phyloP scores from a whole-genome alignment of 2,329 filamentous ascomycete genomes.

The Pseudopyrenochaeta lycopersici region DNA sequence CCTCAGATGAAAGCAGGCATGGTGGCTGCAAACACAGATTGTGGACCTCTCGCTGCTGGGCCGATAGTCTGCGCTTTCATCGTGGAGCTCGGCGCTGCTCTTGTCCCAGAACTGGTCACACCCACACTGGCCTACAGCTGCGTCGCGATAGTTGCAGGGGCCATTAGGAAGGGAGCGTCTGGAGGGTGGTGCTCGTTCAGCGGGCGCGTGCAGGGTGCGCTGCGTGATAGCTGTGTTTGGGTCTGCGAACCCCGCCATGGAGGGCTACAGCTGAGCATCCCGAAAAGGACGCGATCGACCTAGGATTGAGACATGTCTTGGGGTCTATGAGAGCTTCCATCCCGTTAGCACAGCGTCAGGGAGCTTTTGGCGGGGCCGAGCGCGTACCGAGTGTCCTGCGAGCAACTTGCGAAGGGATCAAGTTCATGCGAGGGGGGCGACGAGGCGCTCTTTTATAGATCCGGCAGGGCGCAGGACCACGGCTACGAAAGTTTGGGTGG shows the following conservation, averaged over 20 bases:
- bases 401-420: conserved; percentile 27
- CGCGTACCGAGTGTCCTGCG: conserved; percentile 41
- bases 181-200: conserved; percentile 24
- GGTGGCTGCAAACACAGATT: conserved; percentile 64
- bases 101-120: conserved; percentile 63
- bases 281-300: conserved; percentile 35
- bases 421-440: conserved; percentile 15
- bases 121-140: conserved; percentile 59
- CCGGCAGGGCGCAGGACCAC: conserved; percentile 18
- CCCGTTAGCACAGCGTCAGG: conserved; percentile 32
- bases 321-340: conserved; percentile 28
- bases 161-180: conserved; percentile 57
- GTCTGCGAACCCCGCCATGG: conserved; percentile 47
- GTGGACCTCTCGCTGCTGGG: conserved; percentile 45
- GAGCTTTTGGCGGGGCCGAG: conserved; percentile 30
- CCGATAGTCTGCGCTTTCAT: conserved; percentile 34
- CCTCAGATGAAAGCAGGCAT: conserved; percentile 64
- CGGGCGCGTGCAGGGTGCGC: conserved; percentile 21
- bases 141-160: conserved; percentile 62
- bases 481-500: conserved; percentile 20
- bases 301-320: conserved; percentile 42
- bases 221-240: conserved; percentile 31
- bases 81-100: conserved; percentile 42
- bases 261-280: conserved; percentile 43
- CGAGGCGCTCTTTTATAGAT: conserved; percentile 24